Evolutionary conservation across 176 grass and related monocot genomes (phyloP), one percentile per base, ranked within the genome.

Genomic region (Aegilops tauschii): DNA sequence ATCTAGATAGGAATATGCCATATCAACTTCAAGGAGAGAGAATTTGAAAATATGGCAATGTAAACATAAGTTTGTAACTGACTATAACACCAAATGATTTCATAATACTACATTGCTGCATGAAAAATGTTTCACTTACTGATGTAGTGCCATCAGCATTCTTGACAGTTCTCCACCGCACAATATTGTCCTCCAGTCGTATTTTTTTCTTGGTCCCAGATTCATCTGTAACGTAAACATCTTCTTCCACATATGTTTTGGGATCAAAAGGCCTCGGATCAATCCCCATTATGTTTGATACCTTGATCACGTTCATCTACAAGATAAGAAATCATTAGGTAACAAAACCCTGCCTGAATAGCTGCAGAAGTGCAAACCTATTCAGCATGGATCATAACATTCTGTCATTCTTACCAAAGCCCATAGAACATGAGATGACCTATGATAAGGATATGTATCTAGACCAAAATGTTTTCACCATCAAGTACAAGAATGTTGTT

Each of bases 271-370:
- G 88, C 80, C 92, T 98, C 47, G 92, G 85, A 65, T 98, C 93
- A 50, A 98, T 94, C 66, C 94, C 94, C 96, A 98, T 96, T 73
- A 98, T 98, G 76, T 98, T 98, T 68, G 96, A 96, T 23, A 98
- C 96, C 93, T 98, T 98, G 77, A 96, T 94, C 64, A 96, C 80
- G 83, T 98, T 96, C 92, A 94, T 96, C 96, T 98, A 91, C 84
- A 95, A 68, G 37, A 79, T 73, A 80, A 85, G 76, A 34, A 89
- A 89, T 73, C 59, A 52, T 28, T 86, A 44, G 21, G 70, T 80
- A 31, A 58, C 65, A 86, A 84, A 83, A 8, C n/a, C 31, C 23
- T 61, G 21, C 20, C 14, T 47, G 34, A 79, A 44, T 8, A 78
- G 30, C 31, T 86, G 52, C 11, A 69, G 45, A 79, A 64, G 67